Conservation (phyloP, 2,329 filamentous ascomycete species). For the Diaporthe amygdali region DNA sequence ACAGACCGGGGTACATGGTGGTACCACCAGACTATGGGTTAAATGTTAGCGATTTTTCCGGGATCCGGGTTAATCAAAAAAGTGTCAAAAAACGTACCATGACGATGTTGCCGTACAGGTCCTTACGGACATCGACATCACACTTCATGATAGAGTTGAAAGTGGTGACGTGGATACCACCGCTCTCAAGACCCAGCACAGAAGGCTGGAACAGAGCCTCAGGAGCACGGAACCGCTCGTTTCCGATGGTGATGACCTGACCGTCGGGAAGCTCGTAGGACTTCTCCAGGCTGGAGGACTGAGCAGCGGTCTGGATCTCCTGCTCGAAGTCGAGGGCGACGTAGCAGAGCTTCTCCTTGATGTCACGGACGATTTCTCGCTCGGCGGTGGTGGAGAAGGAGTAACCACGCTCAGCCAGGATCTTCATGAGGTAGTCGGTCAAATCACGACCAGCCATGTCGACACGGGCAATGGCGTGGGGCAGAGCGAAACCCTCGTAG, state of each 20-base stretch:
- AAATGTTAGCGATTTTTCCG: conserved; percentile 36
- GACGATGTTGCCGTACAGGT: conserved; percentile 99
- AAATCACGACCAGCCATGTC: conserved; percentile 99
- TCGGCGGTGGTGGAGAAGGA: conserved; percentile 99
- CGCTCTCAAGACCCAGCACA: conserved; percentile 96
- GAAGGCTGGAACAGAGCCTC: conserved; percentile 99
- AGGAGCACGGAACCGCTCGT: conserved; percentile 99
- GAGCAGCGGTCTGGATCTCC: conserved; percentile 99
- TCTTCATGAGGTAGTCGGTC: conserved; percentile 99
- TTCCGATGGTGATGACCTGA: conserved; percentile 99
- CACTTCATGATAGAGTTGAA: conserved; percentile 99
- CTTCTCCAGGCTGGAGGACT: conserved; percentile 99
- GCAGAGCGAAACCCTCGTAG: conserved; percentile 99
- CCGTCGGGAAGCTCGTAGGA: conserved; percentile 99
- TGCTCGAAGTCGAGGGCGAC: conserved; percentile 99
- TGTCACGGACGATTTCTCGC: conserved; percentile 54
- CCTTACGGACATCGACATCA: conserved; percentile 99
- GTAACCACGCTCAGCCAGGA: conserved; percentile 98
- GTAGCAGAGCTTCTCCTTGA: conserved; percentile 99
- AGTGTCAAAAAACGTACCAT: conserved; percentile 76
- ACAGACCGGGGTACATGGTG: conserved; percentile 99
- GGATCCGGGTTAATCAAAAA: neutral
- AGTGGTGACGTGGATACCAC: conserved; percentile 99
- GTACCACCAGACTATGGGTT: conserved; percentile 95
- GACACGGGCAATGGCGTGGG: conserved; percentile 99